phyloP scores from a whole-genome alignment of 768 basidiomycete genomes.

The Leccinum imitatum region DNA sequence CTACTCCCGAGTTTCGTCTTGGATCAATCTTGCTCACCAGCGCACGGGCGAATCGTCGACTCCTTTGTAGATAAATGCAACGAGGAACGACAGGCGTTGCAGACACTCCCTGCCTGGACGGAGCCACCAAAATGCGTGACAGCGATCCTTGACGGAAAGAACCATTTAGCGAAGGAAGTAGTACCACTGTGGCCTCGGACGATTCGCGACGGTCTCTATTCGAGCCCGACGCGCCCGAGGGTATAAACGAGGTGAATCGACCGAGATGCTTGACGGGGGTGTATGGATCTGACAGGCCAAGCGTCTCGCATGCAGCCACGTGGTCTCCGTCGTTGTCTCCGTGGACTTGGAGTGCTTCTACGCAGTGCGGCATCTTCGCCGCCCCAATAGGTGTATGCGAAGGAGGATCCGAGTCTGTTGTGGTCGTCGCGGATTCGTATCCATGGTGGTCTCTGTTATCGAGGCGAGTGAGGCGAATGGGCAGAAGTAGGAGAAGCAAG shows the following conservation, averaged over 20 bases:
- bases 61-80: constrained; percentile 4
- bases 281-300: constrained; percentile 14
- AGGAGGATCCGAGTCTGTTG: constrained; percentile 29
- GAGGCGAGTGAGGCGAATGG: constrained; percentile 1
- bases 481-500: constrained; percentile 1
- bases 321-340: constrained; percentile 15
- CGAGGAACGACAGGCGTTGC: neutral
- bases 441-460: constrained; percentile 23
- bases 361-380: neutral
- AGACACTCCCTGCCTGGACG: too few relatives aligned
- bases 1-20: neutral
- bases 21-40: too few relatives aligned
- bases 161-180: too few relatives aligned
- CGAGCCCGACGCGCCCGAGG: neutral
- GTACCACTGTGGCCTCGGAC: too few relatives aligned
- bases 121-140: too few relatives aligned
- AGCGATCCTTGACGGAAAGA: too few relatives aligned
- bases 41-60: neutral
- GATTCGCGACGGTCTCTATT: too few relatives aligned
- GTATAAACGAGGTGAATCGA: constrained; percentile 9
- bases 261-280: constrained; percentile 16
- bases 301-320: neutral
- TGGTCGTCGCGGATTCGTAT: constrained; percentile 29
- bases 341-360: constrained; percentile 7
- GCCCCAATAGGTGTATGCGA: constrained; percentile 27